Base-by-base conservation (phyloP, 2,329 filamentous ascomycete species). In the Phyllosticta citribraziliensis region DNA sequence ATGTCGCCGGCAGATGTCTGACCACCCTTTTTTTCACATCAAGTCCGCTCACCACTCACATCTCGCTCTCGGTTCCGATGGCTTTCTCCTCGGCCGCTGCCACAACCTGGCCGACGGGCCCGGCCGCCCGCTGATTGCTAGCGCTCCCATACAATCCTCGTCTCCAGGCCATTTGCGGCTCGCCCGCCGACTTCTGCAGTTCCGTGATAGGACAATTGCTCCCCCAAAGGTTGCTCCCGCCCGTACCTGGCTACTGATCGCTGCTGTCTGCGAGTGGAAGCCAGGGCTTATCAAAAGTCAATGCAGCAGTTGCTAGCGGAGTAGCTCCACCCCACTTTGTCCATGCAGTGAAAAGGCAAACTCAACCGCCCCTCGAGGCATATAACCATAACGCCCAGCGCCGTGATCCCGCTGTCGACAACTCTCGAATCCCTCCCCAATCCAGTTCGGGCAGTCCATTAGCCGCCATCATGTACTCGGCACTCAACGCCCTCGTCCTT, bases 401-500 rank as follows among this genome's bases (percentile, higher is more conserved):
- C 10, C 40, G 10, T 1, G 2, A 24, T 20, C 57, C 2, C 27
- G 10, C 25, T n/a, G 12, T 30, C 24, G 22, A 9, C 22, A 20
- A 2, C 19, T 17, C n/a, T 6, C 27, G 8, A 5, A 51, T 8
- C 27, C 14, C 12, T 51, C 22, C 8, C 20, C 24, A 11, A 24
- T 24, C 52, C 19, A 24, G 52, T 35, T 60, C 27, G 58, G 55
- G 12, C 10, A 17, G 17, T n/a, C 20, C 52, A 19, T 30, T 6
- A 25, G 19, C 70, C 57, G 65, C 69, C 57, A 64, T 67, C 50
- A 65, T 73, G 20, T 67, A 67, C 12, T 53, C 71, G 62, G 57
- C 65, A 19, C 17, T 57, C 24, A 53, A 70, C 30, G 63, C 68
- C 51, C 66, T 73, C 24, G 66, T 68, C 12, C 52, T 70, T 4